Base-by-base conservation (phyloP, 2,329 filamentous ascomycete genomes). In the Neofusicoccum umdonicola region DNA sequence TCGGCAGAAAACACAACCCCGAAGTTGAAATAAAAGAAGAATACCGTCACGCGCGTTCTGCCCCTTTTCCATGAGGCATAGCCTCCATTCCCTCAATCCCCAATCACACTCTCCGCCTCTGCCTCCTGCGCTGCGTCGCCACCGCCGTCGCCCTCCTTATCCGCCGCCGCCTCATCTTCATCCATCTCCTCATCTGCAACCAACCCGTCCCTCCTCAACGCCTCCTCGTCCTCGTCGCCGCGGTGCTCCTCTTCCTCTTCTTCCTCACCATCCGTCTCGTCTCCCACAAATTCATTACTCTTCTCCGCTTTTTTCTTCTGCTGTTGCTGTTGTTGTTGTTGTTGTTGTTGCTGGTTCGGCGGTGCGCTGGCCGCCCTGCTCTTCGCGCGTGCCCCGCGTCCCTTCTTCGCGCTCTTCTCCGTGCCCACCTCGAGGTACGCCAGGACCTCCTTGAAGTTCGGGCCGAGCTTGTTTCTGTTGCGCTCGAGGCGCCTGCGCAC, bases 401-500 rank as follows among this genome's bases (percentile, higher is more conserved):
- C 82, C 62, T 74, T 79, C 63, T 70, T 71, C 39, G 75, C 73
- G 69, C 77, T 79, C 72, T 82, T 84, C 56, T 74, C 68, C 3
- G 66, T 66, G n/a, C 84, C 82, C 65, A 90, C 86, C 71, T 97
- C 93, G 3, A 98, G 81, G 75, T 90, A 95, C 8, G 87, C 86
- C 4, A 97, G 81, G 6, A 97, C 87, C 71, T 95, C 92, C 72
- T 90, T 91, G 82, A 91, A 96, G 74, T 95, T 97, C 51, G 86
- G 82, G 2, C 95, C 95, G 3, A 99, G 84, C 72, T 87, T 88
- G n/a, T 81, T 82, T 73, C 90, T 90, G 78, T 99, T 97, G 68
- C 91, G 85, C 71, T 90, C 83, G 22, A 99, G 81, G 19, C 93
- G 85, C 70, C 87, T 86, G 67, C 86, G 85, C 41, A 96, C 83